Conservation (phyloP, 2,329 filamentous ascomycete genomes). For the Parasarocladium wereldwijsianum region DNA sequence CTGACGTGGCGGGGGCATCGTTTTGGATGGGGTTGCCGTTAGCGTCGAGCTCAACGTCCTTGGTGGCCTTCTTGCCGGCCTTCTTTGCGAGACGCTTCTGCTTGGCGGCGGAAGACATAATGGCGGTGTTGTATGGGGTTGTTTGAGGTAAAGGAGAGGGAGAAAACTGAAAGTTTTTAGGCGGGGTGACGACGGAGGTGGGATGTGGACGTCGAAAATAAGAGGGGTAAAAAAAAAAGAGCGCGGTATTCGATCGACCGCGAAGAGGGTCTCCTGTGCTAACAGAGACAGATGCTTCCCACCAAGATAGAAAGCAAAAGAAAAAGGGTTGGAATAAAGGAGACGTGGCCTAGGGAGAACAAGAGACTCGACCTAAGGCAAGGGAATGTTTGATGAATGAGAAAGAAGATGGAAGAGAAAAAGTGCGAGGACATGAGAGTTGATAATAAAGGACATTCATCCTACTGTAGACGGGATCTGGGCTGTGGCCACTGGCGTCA, state of each 20-base stretch:
- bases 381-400: conserved; percentile 2
- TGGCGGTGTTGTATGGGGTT: conserved; percentile 22
- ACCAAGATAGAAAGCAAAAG: background rate
- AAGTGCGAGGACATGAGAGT: no score
- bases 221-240: conserved; percentile 5
- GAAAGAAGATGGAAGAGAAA: conserved; percentile 4
- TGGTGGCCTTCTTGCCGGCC: conserved; percentile 44
- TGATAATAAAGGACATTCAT: no score
- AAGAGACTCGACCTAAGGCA: conserved; percentile 3
- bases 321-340: no score
- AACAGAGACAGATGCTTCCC: background rate
- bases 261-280: conserved; percentile 1
- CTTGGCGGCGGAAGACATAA: conserved; percentile 52
- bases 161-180: no score
- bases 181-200: conserved; percentile 1
- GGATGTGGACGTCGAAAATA: background rate
- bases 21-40: conserved; percentile 40
- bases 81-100: conserved; percentile 60
- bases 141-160: no score
- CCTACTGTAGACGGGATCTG: no score
- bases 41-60: conserved; percentile 52
- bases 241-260: no score
- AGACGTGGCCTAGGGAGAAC: background rate
- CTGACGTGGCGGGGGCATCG: conserved; percentile 54
- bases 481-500: no score